Evolutionary conservation across 306 rosid genomes (phyloP), one percentile per base, ranked within the genome.

Genomic region (Cyamopsis tetragonoloba): DNA sequence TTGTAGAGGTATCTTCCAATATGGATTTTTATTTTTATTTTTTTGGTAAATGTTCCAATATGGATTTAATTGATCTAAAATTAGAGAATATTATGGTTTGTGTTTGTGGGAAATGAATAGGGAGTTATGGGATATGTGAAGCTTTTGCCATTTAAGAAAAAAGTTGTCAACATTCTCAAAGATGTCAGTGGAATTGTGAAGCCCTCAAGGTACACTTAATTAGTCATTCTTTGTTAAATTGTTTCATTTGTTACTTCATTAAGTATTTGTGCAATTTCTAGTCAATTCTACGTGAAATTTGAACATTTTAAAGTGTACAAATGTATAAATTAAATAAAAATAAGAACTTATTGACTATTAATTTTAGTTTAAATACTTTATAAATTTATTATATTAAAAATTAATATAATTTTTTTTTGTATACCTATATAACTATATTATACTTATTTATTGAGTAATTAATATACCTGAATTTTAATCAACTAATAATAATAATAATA

Each of bases 91-190:
- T n/a, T n/a, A n/a, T n/a, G n/a, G 58, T 34, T 70, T 23, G 0
- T 66, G 3, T 7, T 38, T 56, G 39, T 34, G 66, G 51, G 24
- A 18, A 31, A 7, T 34, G 23, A 50, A 32, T 26, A 81, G 85
- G 86, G 81, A 39, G 31, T 68, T 56, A 65, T 88, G 62, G 86
- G 84, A 47, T 42, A 49, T 66, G n/a, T 88, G 32, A 59, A 77
- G 71, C 63, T 88, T 61, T 80, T 79, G 70, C 89, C 95, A 26
- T 51, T 84, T 3, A 78, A 83, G 69, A 83, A 83, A 80, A 79
- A 86, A 67, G 77, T 67, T 39, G 76, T 85, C 14, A 78, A 80
- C 22, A 78, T 82, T 28, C 80, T 82, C 34, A 10, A 70, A 44
- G 63, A 78, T 24, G 39, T 70, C 2, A 74, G 73, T 74, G 81